Conservation (phyloP, 192 early-diverging fungal species). For the Thamnidium elegans region DNA sequence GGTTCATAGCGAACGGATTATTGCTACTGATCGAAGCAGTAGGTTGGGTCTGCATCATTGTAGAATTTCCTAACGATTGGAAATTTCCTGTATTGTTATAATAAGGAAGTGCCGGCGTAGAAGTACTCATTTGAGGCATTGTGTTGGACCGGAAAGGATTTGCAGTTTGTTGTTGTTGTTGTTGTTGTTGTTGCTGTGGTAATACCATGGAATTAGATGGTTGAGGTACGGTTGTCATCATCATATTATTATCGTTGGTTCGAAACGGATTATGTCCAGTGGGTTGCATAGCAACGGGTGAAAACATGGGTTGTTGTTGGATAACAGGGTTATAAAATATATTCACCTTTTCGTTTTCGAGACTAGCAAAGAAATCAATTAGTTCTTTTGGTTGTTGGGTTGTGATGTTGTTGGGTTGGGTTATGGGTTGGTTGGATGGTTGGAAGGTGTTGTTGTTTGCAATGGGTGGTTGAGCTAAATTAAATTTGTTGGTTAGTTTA, state of each 20-base stretch:
- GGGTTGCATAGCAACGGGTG: neutral
- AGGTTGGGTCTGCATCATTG: neutral
- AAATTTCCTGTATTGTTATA: neutral
- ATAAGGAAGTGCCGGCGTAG: too few relatives aligned
- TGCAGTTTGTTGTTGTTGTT: neutral
- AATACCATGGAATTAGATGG: slow-evolving; percentile 12
- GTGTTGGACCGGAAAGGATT: slow-evolving; percentile 28
- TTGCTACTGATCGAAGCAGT: neutral
- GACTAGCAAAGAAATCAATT: slow-evolving; percentile 32
- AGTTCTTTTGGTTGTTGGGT: slow-evolving; percentile 20
- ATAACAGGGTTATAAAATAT: slow-evolving; percentile 7
- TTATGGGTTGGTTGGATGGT: slow-evolving; percentile 7
- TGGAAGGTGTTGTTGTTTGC: neutral
- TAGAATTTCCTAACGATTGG: neutral
- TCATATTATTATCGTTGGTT: neutral
- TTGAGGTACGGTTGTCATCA: neutral
- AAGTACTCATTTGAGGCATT: slow-evolving; percentile 1
- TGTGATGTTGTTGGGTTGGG: slow-evolving; percentile 12
- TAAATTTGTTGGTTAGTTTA: neutral
- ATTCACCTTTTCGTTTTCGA: slow-evolving; percentile 25
- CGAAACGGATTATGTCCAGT: slow-evolving; percentile 5
- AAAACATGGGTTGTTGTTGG: slow-evolving; percentile 1
- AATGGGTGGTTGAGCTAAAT: neutral
- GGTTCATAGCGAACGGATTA: neutral
- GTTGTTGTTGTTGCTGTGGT: neutral